These are phyloP conservation scores for Epichloe aotearoae DNA, from an alignment of 2,329 filamentous ascomycete genomes.

Conservation along the genomic window DNA sequence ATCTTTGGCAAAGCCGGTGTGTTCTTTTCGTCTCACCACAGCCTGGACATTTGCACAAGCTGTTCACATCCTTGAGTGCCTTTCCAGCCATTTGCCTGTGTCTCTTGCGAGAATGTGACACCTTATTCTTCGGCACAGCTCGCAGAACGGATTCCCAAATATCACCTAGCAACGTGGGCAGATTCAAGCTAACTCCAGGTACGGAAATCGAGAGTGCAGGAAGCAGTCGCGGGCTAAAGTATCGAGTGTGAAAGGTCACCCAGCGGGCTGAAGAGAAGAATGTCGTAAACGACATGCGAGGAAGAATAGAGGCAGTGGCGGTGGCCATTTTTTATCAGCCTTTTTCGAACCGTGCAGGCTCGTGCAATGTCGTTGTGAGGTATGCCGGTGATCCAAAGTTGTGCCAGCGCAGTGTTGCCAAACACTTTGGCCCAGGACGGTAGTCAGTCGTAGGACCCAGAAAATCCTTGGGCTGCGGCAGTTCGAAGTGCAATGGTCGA, in stretches of 20 bases:
- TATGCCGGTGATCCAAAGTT: background rate
- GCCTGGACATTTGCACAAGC: constrained; percentile 75
- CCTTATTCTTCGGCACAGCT: constrained; percentile 98
- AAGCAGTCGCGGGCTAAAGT: constrained; percentile 34
- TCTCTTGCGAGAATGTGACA: constrained; percentile 89
- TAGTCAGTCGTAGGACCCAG: background rate
- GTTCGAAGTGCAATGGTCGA: background rate
- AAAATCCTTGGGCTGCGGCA: background rate
- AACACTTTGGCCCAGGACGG: background rate
- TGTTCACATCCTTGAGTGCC: constrained; percentile 78
- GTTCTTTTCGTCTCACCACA: constrained; percentile 82
- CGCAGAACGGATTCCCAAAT: constrained; percentile 89
- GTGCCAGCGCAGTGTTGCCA: too few relatives aligned
- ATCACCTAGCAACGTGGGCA: constrained; percentile 53
- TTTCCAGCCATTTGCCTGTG: constrained; percentile 93
- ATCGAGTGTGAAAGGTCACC: constrained; percentile 30
- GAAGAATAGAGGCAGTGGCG: constrained; percentile 36
- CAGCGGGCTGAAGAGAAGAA: constrained; percentile 29
- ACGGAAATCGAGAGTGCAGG: constrained; percentile 43
- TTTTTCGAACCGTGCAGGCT: background rate
- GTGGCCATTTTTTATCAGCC: constrained; percentile 1
- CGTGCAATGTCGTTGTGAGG: background rate
- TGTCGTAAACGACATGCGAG: constrained; percentile 33
- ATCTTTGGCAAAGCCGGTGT: constrained; percentile 79
- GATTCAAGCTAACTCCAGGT: constrained; percentile 43